phyloP scores from a whole-genome alignment of 2,329 filamentous ascomycete genomes.

The Microascus cirrosus region DNA sequence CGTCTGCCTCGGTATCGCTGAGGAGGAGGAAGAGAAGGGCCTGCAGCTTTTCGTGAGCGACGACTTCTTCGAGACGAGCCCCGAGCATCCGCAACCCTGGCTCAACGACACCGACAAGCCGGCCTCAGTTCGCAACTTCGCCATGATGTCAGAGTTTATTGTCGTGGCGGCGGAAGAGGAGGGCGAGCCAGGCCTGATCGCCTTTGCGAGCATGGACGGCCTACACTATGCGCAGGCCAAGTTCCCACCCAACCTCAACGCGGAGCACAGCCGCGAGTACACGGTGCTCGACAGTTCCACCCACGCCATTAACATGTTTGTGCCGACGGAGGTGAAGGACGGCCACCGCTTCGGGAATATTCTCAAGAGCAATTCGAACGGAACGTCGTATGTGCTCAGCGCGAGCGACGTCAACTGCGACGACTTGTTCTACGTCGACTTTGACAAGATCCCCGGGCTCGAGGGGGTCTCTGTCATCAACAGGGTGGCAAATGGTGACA shows the following conservation, averaged over 20 bases:
- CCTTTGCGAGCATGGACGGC: conserved; percentile 79
- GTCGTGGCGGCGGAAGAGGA: conserved; percentile 69
- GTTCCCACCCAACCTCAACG: conserved; percentile 77
- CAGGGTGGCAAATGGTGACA: conserved; percentile 62
- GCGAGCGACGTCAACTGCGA: conserved; percentile 74
- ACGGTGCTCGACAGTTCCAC: conserved; percentile 92
- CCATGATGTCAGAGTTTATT: conserved; percentile 94
- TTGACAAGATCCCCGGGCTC: conserved; percentile 86
- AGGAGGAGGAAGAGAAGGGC: conserved; percentile 50
- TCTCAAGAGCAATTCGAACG: conserved; percentile 97
- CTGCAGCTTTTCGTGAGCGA: conserved; percentile 65
- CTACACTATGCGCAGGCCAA: conserved; percentile 68
- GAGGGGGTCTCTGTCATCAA: conserved; percentile 89
- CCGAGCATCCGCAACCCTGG: conserved; percentile 28
- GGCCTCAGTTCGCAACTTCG: conserved; percentile 62
- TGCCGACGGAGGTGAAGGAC: conserved; percentile 58
- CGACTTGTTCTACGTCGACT: conserved; percentile 70
- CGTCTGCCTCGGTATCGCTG: conserved; percentile 44
- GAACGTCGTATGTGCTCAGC: conserved; percentile 86
- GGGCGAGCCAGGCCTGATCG: conserved; percentile 57
- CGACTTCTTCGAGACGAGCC: conserved; percentile 59
- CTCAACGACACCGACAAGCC: conserved; percentile 53
- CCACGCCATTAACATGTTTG: conserved; percentile 88
- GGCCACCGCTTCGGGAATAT: conserved; percentile 72
- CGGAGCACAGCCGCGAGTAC: conserved; percentile 65